Base-by-base conservation (phyloP, 1,284 basidiomycete genomes). In the Pyrrhoderma lamaoense region DNA sequence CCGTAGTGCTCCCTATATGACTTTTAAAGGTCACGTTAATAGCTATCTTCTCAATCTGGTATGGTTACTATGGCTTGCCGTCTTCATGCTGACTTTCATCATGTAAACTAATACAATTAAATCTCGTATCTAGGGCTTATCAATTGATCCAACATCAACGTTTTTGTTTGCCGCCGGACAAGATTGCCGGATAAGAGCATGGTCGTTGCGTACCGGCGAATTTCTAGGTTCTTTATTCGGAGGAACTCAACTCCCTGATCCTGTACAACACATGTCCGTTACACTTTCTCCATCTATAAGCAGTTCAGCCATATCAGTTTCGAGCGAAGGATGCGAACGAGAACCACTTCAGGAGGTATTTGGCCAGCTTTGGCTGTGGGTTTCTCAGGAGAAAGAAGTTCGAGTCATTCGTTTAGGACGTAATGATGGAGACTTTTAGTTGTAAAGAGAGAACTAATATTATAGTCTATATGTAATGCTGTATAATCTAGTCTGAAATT, bases 81-180 rank as follows among this genome's bases (percentile, higher is more conserved):
- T 22, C n/a, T n/a, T n/a, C n/a, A n/a, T 7, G 3, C 1, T 31
- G 11, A 31, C 5, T 5, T 31, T 31, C 23, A 8, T 8, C 27
- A 19, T 18, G 18, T 40, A 37, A 37, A 62, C 27, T 46, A 16
- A 36, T 39, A 43, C 34, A 27, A 34, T 47, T 8, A 9, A 3
- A 3, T 27, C 18, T 38, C 11, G 40, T 47, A 8, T 47, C 44
- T 42, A 87, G 85, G 83, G 85, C 8, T 67, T 85, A 14, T 66
- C 73, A 0, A 62, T 77, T 9, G 83, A 86, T 55, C 73, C 77
- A 0, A 64, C 66, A 2, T 75, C 85, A 51, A 72, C 81, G 44
- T 80, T 85, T 56, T 60, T 93, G 13, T 90, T 90, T 59, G 80
- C 80, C 3, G 82, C 81, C 0, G 88, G 87, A 2, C 74, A 81